Base-by-base conservation (phyloP, 306 rosid species). In the Prunus davidiana region DNA sequence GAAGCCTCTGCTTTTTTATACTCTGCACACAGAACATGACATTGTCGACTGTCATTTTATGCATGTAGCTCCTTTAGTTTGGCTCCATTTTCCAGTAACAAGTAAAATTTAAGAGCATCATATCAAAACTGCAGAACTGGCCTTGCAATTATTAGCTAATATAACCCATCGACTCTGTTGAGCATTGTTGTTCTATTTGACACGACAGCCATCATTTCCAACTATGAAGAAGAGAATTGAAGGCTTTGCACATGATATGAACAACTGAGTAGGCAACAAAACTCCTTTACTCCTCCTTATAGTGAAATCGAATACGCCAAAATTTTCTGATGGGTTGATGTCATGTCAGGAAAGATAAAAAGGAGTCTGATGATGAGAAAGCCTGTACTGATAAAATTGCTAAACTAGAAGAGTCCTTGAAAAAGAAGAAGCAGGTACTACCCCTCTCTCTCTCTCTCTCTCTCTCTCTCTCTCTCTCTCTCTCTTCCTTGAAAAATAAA, bases 221-320 rank as follows among this genome's bases (percentile, higher is more conserved):
- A 87, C 79, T 95, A 85, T 84, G 97, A 95, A 86, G 98, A 89
- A 78, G 97, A 95, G 69, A 95, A 92, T 82, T 96, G 88, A 67
- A 92, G 89, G 84, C 89, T 92, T 58, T 86, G 91, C 82, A 28
- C 54, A 32, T 86, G 83, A 83, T 89, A 95, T 77, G 99, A 95
- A 83, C 99, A 92, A 86, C 70, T 92, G 77, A 95, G 99, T 95
- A 87, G 81, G 97, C 73, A 27, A 34, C 50, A 30, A 41, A 8
- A 69, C 41, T 57, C 54, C 5, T 51, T 45, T 64, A 55, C 68
- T 41, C n/a, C 34, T 30, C 5, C 22, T 27, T 38, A 18, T 54
- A 8, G 58, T 28, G 30, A 28, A 28, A 28, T 28, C 30, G 30
- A 28, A 28, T 28, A 28, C 30, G 3, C 3, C 30, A 28, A 28